A percentile compares a stretch with the other conserved stretches of the same genome.
These are phyloP conservation scores for Mucor saturninus DNA, from an alignment of 371 early-diverging fungal species.

Conservation along the genomic window DNA sequence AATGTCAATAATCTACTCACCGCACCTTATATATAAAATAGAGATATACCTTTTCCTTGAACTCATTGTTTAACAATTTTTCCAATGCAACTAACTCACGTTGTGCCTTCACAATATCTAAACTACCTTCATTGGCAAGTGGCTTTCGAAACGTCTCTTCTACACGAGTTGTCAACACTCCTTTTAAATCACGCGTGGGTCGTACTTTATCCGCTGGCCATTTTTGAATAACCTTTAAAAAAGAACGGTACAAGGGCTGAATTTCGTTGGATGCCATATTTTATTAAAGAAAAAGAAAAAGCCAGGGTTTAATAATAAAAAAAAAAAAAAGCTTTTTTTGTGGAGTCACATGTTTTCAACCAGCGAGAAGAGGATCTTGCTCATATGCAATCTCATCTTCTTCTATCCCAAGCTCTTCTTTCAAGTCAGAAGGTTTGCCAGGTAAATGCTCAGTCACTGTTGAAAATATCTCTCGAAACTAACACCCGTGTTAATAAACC, in stretches of 20 bases:
- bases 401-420: conserved; percentile 32
- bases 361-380: conserved; percentile 20
- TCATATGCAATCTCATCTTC: conserved; percentile 30
- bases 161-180: conserved; percentile 55
- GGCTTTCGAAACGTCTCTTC: conserved; percentile 54
- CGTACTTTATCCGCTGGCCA: conserved; percentile 68
- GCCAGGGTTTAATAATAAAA: conserved; percentile 3
- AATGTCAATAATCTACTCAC: too few species aligned
- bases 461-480: conserved; percentile 29
- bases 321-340: too few species aligned
- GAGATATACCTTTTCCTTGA: conserved; percentile 60
- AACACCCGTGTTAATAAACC: too few species aligned
- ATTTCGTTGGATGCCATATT: conserved; percentile 29
- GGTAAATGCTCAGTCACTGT: conserved; percentile 29
- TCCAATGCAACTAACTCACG: conserved; percentile 56
- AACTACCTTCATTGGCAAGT: conserved; percentile 24
- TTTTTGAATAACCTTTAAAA: conserved; percentile 54
- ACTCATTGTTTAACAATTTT: conserved; percentile 56
- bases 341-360: not conserved
- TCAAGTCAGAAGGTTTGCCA: conserved; percentile 17
- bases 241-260: conserved; percentile 57
- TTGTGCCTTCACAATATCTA: conserved; percentile 49
- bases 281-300: conserved; percentile 3
- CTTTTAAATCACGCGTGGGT: conserved; percentile 64
- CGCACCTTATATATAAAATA: too few species aligned